phyloP scores from a whole-genome alignment of 2,329 filamentous ascomycete genomes.

The Ceratocystis colombiana region DNA sequence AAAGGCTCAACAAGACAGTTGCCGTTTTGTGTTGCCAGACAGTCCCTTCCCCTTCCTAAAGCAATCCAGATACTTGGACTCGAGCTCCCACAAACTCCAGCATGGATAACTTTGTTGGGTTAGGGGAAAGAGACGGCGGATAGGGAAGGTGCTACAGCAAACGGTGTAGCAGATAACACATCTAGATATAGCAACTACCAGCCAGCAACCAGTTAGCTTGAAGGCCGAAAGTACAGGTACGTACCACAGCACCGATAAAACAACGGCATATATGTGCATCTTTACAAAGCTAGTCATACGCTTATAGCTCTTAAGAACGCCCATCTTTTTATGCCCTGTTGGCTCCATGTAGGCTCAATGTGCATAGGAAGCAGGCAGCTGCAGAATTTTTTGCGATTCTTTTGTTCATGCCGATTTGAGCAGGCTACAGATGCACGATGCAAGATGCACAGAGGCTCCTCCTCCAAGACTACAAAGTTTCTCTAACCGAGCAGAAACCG shows the following conservation, averaged over 20 bases:
- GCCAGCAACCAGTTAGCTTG: too few relatives aligned
- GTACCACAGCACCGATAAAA: not conserved
- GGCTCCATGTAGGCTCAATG: not conserved
- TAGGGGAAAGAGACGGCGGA: too few relatives aligned
- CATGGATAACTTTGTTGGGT: not conserved
- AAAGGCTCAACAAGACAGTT: not conserved
- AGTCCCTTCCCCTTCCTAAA: not conserved
- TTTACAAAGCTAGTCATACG: not conserved
- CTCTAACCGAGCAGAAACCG: not conserved
- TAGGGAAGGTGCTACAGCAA: not conserved
- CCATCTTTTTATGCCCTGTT: not conserved
- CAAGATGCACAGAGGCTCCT: not conserved
- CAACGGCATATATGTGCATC: slow-evolving; percentile 1
- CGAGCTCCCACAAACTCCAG: not conserved
- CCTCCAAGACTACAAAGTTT: not conserved
- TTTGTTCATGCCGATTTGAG: not conserved
- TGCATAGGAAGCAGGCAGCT: not conserved
- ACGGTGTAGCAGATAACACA: not conserved
- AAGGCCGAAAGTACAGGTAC: too few relatives aligned
- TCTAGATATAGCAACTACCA: too few relatives aligned
- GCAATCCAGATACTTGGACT: not conserved
- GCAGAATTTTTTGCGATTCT: not conserved
- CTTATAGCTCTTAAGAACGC: too few relatives aligned
- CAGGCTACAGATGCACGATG: not conserved
- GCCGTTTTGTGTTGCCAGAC: not conserved